Base-by-base conservation (phyloP, 2,329 filamentous ascomycete species). In the Celoporthe dispersa region DNA sequence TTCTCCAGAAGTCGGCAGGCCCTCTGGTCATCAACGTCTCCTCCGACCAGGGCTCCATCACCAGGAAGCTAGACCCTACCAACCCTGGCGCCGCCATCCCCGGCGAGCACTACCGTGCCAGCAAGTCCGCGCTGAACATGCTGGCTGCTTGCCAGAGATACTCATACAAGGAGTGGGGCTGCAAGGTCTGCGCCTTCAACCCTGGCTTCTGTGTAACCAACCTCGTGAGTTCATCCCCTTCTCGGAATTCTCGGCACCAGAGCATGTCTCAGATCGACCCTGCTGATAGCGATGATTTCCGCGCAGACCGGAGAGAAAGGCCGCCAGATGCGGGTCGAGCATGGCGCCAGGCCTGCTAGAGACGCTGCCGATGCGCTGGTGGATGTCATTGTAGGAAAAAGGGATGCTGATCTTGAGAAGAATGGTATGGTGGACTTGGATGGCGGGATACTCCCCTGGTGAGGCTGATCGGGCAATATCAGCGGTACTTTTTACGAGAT, bases 121-220 rank as follows among this genome's bases (percentile, higher is more conserved):
- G 77, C 73, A 81, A 81, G 73, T 73, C 79, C 0, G 80, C 79
- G 0, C 60, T 81, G n/a, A 80, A 81, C 72, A 79, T 81, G 80
- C 51, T 79, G 4, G 73, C 78, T 0, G 77, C 74, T 25, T 77
- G 77, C 64, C 75, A 79, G 70, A 67, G 73, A 57, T 70, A 74
- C 51, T 71, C 76, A 33, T 78, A 72, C 61, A 73, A 69, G 28
- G 74, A 76, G 6, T 78, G 76, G 76, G 74, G 74, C 0, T 78
- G 77, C 44, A 78, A 74, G 68, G 78, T 79, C 19, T 77, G 77
- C 51, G 72, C 77, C 2, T 80, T 78, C 31, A 78, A 78, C 37
- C 79, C 79, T 3, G 80, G 79, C 1, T 79, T 72, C 33, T 78
- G 77, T 25, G 74, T 80, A 4, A 78, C 76, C 1, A 78, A 79